Evolutionary conservation across 352 stramenopile genomes (phyloP).

Genomic region (Phytopythium oedochilum): DNA sequence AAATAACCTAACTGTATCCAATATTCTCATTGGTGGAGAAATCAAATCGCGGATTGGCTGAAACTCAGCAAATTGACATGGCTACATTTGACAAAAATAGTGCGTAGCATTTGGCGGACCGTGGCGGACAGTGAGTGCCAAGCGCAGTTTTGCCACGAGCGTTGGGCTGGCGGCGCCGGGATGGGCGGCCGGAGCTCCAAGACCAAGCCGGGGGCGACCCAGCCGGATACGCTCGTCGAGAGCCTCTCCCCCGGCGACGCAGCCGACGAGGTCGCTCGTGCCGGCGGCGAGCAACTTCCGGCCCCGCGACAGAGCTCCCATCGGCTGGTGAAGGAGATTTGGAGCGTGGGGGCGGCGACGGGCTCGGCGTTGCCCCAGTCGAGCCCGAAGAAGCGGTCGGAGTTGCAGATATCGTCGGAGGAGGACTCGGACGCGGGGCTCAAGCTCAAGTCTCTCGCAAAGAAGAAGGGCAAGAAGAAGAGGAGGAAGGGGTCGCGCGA

Average conservation of each 20-base stretch:
- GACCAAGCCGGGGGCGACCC: slow-evolving; percentile 19
- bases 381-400: slow-evolving; percentile 4
- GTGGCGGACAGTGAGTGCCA: too few species aligned
- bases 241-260: slow-evolving; percentile 7
- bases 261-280: not conserved
- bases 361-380: not conserved
- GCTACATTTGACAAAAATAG: too few species aligned
- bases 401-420: slow-evolving; percentile 23
- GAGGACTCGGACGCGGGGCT: slow-evolving; percentile 20
- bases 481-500: slow-evolving; percentile 15
- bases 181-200: slow-evolving; percentile 65
- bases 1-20: too few species aligned
- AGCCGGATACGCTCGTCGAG: slow-evolving; percentile 22
- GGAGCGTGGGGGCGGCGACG: not conserved
- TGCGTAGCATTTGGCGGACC: too few species aligned
- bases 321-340: slow-evolving; percentile 5
- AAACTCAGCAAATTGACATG: too few species aligned
- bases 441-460: slow-evolving; percentile 7
- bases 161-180: not conserved
- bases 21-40: too few species aligned
- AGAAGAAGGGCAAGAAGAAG: slow-evolving; percentile 44
- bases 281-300: not conserved
- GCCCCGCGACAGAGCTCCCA: not conserved
- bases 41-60: too few species aligned
- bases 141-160: too few species aligned